These are phyloP conservation scores for Ceratobasidium theobromae DNA, from an alignment of 1,284 basidiomycete genomes.

Conservation along the genomic window DNA sequence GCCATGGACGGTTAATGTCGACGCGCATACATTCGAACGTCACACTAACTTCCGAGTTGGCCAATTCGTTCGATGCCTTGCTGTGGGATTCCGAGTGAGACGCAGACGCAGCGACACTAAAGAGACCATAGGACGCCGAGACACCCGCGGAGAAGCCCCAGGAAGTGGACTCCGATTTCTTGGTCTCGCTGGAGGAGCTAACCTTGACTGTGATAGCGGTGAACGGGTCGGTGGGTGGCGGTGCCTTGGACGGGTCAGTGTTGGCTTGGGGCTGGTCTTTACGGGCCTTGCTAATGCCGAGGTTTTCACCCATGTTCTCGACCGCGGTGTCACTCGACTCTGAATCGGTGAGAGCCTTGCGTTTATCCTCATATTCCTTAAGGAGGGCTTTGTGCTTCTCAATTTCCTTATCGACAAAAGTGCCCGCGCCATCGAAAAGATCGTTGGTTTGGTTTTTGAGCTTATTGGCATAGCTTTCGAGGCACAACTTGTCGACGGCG, in stretches of 20 bases:
- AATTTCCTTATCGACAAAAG: too few species aligned
- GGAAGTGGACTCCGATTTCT: not conserved
- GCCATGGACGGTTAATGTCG: slow-evolving; percentile 27
- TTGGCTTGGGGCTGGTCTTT: not conserved
- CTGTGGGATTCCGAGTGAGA: not conserved
- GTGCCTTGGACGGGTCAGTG: not conserved
- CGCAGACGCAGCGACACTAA: not conserved
- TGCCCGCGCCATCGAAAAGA: too few species aligned
- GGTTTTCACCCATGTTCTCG: not conserved
- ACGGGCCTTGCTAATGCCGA: too few species aligned
- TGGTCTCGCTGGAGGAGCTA: not conserved
- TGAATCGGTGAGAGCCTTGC: not conserved
- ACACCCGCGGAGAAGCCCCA: not conserved
- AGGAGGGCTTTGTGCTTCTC: not conserved
- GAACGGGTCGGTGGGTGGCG: not conserved
- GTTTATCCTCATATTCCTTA: not conserved
- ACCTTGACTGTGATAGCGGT: slow-evolving; percentile 4
- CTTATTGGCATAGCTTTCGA: too few species aligned
- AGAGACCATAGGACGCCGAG: not conserved
- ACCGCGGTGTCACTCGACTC: not conserved
- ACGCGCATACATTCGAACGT: slow-evolving; percentile 18
- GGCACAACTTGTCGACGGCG: too few species aligned
- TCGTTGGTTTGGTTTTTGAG: too few species aligned
- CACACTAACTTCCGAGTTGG: not conserved
- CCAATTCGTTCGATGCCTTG: not conserved